A percentile compares a stretch with the other conserved stretches of the same genome.
Conservation (phyloP, 306 rosid species). For the Astragalus membranaceus region DNA sequence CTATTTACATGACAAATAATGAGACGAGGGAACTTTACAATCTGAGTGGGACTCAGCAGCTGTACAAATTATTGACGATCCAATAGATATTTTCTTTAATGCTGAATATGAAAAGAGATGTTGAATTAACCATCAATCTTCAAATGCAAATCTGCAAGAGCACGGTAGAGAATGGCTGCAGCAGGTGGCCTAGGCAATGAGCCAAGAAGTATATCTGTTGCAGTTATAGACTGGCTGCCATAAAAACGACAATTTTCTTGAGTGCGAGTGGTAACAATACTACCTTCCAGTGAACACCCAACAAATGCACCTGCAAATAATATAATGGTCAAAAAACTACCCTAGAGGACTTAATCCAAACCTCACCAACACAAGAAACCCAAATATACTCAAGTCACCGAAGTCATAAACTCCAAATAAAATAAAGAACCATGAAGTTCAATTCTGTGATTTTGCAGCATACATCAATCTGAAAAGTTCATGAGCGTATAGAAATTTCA, state of each 20-base stretch:
- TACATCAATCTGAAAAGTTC: too few relatives aligned
- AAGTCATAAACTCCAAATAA: too few relatives aligned
- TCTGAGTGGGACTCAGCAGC: constrained; percentile 23
- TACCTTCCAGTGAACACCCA: constrained; percentile 92
- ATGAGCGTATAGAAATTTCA: too few relatives aligned
- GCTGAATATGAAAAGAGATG: neutral
- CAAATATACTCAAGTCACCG: too few relatives aligned
- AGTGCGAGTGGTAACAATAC: constrained; percentile 63
- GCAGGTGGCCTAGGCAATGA: constrained; percentile 91
- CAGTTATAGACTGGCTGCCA: constrained; percentile 69
- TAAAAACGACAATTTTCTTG: constrained; percentile 70
- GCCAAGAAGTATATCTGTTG: constrained; percentile 77
- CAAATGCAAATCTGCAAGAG: constrained; percentile 65
- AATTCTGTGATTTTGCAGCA: too few relatives aligned
- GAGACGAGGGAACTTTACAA: constrained; percentile 26
- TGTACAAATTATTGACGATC: constrained; percentile 19
- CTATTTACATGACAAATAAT: constrained; percentile 44
- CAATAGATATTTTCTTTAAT: constrained; percentile 2
- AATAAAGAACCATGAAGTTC: too few relatives aligned
- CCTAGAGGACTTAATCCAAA: neutral
- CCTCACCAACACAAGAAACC: neutral
- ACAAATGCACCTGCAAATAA: constrained; percentile 80
- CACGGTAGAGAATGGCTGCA: constrained; percentile 67
- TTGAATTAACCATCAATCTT: constrained; percentile 41
- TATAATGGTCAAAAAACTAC: neutral